Evolutionary conservation across 345 rosid genomes (phyloP).

Genomic region (Carallia pectinifolia): DNA sequence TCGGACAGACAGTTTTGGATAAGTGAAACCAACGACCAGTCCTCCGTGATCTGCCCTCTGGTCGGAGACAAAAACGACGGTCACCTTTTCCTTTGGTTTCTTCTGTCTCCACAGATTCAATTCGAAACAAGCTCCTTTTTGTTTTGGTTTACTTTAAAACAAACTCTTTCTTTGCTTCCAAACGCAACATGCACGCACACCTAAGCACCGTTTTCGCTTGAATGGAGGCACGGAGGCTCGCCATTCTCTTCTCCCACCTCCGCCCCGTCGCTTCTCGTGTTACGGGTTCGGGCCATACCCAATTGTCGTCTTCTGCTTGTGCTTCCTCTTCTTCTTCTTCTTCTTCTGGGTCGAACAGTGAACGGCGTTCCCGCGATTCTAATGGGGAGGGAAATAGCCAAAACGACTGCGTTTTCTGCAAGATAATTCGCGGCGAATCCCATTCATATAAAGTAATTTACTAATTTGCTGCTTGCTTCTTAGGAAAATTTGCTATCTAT

Average conservation of each 20-base stretch:
- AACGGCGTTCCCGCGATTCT: conserved; percentile 8
- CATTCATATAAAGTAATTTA: conserved; percentile 61
- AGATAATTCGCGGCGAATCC: conserved; percentile 71
- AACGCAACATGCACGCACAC: background rate
- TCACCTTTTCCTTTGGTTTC: background rate
- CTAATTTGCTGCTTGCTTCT: background rate
- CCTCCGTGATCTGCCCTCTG: background rate
- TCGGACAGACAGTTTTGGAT: background rate
- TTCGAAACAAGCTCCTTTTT: background rate
- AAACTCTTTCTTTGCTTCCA: background rate
- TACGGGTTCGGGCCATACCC: conserved; percentile 11
- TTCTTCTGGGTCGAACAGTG: conserved; percentile 20
- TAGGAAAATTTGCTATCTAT: too few species aligned
- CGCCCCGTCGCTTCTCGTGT: conserved; percentile 23
- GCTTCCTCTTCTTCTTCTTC: conserved; percentile 22
- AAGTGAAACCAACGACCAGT: background rate
- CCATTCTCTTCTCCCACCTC: conserved; percentile 65
- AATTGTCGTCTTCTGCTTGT: conserved; percentile 39
- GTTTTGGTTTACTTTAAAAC: background rate
- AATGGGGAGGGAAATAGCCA: conserved; percentile 1
- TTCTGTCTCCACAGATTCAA: background rate
- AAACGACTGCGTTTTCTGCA: conserved; percentile 78
- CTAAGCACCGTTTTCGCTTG: background rate
- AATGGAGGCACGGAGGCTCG: conserved; percentile 69
- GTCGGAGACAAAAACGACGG: background rate